Evolutionary conservation across 2,329 filamentous ascomycete genomes (phyloP), one percentile per base, ranked within the genome.

Genomic region (Daldinia sp.): DNA sequence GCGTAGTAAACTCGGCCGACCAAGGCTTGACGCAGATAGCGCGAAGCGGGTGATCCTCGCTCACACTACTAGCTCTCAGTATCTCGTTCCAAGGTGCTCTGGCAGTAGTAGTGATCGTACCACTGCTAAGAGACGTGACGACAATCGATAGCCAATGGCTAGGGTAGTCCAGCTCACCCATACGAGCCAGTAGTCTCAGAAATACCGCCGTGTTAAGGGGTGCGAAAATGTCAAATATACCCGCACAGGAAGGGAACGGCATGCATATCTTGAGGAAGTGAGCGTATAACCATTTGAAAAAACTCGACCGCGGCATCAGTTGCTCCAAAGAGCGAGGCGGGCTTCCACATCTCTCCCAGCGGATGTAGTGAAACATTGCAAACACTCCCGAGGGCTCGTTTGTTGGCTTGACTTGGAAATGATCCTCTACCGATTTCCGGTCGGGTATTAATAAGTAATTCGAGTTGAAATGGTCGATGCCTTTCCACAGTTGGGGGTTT

Each of bases 391-490:
- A 30, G 32, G 17, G 25, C 8, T n/a, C 45, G 2, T 48, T 32
- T 8, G 25, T 35, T 10, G 58, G 63, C 32, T 45, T 53, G 15
- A 76, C 34, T 1, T 45, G 48, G 53, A 75, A 75, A 47, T 75
- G 72, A 7, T 69, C 62, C 3, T 56, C 52, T 17, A 77, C 67
- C 15, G 58, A 63, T 15, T 64, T 27, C 13, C 47, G 58, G 45
- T 75, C 64, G 17, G 70, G 34, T 72, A 76, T 74, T 32, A 75
- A 60, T 3, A 75, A 45, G 39, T 74, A 71, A 48, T 76, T 73
- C 3, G 73, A 59, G 48, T 73, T 72, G 39, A 74, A 73, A 6
- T 71, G 56, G 8, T 71, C 54, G 49, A 73, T 66, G 17, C 49
- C 56, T 1, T 61, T 21, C 61, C 73, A 76, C 39, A 54, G 48